Evolutionary conservation across 495 filamentous ascomycete species (phyloP), one percentile per base, ranked within the genome.

Genomic region (Neurospora tetraspora): DNA sequence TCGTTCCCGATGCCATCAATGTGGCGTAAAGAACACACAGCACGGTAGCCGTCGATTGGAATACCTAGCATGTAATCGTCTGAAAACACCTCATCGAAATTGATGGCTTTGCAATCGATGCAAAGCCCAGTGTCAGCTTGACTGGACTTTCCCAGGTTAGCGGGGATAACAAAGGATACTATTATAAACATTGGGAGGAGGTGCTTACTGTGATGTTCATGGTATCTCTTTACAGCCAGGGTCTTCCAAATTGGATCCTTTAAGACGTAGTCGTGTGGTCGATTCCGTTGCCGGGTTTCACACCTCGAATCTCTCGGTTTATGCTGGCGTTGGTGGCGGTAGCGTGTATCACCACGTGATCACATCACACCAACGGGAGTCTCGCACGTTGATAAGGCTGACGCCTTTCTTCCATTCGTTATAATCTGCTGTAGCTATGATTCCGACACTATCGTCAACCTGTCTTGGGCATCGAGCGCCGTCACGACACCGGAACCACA

Each of bases 41-140:
- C 10, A 4, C 42, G 42, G 0, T 10, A 0, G 42, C 42, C n/a
- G 7, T 45, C 0, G 8, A 18, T 4, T 0, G 42, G 3, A 0
- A 20, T 45, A 0, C 18, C 42, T 0, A 45, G 42, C n/a, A 45
- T 45, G 10, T 45, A 45, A 0, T 45, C 1, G 0, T 0, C 8
- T 3, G 42, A 45, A 8, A 45, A 10, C 0, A 45, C 3, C 0
- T 45, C 18, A 1, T 45, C 42, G 3, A 45, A 45, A 45, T 45
- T 45, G 42, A 45, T 47, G 4, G n/a, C 45, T 20, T 47, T 47
- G 4, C 45, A 47, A 23, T 47, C n/a, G 45, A 1, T 47, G 1
- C n/a, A 47, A 23, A 47, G 45, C 45, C 1, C n/a, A 0, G n/a
- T 47, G n/a, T 11, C 10, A 1, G 45, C 9, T 47, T 47, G 45